These are phyloP conservation scores for Selenicereus undatus DNA, from an alignment of 148 eudicot species.

Conservation along the genomic window DNA sequence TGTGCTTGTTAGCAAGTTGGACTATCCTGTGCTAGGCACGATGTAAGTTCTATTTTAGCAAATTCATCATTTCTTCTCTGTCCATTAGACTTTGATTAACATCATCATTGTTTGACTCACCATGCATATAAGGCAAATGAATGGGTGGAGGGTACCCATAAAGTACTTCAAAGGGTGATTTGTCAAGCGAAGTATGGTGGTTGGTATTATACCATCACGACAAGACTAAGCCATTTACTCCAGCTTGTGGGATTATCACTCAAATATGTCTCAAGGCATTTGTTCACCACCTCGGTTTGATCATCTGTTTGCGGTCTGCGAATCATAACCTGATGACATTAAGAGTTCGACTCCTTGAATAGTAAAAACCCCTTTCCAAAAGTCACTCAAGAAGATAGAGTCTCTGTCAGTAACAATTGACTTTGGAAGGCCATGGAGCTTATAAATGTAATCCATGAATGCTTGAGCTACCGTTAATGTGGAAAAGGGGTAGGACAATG, in stretches of 20 bases:
- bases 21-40: neutral
- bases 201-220: neutral
- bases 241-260: neutral
- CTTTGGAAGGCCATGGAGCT: neutral
- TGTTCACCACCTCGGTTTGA: too few relatives aligned
- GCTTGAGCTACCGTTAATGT: neutral
- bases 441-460: neutral
- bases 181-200: neutral
- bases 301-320: too few relatives aligned
- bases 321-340: too few relatives aligned
- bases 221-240: neutral
- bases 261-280: neutral
- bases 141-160: neutral
- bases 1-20: neutral
- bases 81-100: neutral
- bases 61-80: neutral
- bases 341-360: neutral
- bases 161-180: neutral
- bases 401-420: neutral
- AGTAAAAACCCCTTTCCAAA: neutral
- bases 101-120: neutral
- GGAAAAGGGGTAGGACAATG: neutral
- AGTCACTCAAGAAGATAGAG: neutral
- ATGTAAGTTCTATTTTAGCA: neutral
- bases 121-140: neutral